phyloP scores from a whole-genome alignment of 2,329 filamentous ascomycete species.

The Apiospora marii region DNA sequence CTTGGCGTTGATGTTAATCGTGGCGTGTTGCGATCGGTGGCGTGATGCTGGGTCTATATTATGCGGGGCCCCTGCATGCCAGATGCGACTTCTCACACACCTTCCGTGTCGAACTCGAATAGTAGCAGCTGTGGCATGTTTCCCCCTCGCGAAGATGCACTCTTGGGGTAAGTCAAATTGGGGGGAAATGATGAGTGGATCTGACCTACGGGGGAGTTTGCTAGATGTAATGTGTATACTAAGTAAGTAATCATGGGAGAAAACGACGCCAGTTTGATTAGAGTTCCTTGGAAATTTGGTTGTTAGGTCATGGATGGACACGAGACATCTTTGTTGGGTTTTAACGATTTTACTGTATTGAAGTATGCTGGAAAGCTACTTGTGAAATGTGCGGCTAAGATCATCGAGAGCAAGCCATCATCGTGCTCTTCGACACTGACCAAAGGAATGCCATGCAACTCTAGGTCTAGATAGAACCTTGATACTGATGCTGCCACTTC shows the following conservation, averaged over 20 bases:
- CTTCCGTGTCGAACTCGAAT: constrained; percentile 7
- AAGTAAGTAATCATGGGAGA: background rate
- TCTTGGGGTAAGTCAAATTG: too few species aligned
- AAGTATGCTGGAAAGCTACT: constrained; percentile 11
- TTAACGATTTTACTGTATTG: constrained; percentile 24
- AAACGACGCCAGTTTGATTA: background rate
- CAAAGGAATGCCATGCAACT: constrained; percentile 10
- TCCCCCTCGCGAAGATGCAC: background rate
- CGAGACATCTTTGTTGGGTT: background rate
- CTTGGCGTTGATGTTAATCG: constrained; percentile 20
- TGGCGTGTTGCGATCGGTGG: constrained; percentile 13
- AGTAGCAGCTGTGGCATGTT: background rate
- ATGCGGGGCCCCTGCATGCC: constrained; percentile 5
- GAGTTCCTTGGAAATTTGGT: background rate
- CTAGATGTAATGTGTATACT: background rate
- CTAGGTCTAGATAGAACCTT: constrained; percentile 5
- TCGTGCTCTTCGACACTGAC: background rate
- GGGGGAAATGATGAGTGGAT: background rate
- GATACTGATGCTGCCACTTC: background rate
- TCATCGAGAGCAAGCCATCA: background rate
- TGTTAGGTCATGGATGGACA: background rate
- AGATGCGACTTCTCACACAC: constrained; percentile 18
- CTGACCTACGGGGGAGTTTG: background rate
- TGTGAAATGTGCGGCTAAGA: background rate
- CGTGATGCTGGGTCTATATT: constrained; percentile 6